Conservation (phyloP, 768 basidiomycete species). For the Collybia sp. region DNA sequence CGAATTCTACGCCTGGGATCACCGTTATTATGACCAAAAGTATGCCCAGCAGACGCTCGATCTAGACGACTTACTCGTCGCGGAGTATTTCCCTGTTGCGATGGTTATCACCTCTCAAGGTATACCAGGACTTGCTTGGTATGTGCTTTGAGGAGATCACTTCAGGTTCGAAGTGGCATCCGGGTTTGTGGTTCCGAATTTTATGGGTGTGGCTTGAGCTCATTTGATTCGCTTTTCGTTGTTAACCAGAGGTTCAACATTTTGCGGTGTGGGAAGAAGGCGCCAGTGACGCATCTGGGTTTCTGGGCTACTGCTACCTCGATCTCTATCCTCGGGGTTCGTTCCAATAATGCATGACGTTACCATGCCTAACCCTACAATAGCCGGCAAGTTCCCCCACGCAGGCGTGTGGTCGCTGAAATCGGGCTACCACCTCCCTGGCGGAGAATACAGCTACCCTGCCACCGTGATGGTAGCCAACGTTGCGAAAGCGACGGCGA, state of each 20-base stretch:
- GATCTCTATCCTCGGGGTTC: constrained; percentile 82
- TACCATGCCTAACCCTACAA: background rate
- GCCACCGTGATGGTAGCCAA: constrained; percentile 87
- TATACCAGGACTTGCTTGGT: constrained; percentile 82
- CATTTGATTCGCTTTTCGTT: background rate
- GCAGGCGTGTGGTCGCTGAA: constrained; percentile 82
- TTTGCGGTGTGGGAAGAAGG: constrained; percentile 83
- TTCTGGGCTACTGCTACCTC: constrained; percentile 86
- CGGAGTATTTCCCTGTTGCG: constrained; percentile 87
- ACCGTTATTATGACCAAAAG: constrained; percentile 67
- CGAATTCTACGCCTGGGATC: constrained; percentile 82
- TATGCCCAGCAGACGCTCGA: constrained; percentile 62
- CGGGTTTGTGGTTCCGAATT: constrained; percentile 37
- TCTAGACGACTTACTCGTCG: constrained; percentile 74
- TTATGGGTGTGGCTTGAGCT: background rate
- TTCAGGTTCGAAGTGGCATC: constrained; percentile 67
- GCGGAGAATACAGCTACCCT: constrained; percentile 67
- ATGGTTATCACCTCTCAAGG: constrained; percentile 80
- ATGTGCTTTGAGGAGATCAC: constrained; percentile 67
- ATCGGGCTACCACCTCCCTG: constrained; percentile 52
- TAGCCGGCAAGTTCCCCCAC: constrained; percentile 79
- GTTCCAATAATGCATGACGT: constrained; percentile 4
- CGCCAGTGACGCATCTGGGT: constrained; percentile 64
- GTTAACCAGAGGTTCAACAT: constrained; percentile 66
- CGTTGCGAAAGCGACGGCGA: constrained; percentile 78